Evolutionary conservation across 768 basidiomycete species (phyloP).

Genomic region (Podaxis pistillaris): DNA sequence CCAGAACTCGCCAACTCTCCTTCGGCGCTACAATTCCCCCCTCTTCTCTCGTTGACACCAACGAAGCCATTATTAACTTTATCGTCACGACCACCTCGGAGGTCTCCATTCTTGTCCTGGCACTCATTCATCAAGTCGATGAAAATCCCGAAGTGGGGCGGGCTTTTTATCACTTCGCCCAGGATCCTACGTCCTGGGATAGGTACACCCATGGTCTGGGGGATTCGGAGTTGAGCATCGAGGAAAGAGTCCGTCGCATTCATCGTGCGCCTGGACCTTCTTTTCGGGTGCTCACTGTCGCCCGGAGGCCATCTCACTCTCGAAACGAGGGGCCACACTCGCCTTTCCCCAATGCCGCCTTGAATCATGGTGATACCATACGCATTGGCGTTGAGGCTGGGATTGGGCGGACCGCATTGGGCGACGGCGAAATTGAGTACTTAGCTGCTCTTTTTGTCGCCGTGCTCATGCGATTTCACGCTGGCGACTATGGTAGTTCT

Average conservation of each 20-base stretch:
- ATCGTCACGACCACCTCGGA: neutral
- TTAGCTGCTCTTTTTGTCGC: neutral
- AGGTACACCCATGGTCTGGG: neutral
- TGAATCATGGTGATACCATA: neutral
- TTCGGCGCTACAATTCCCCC: neutral
- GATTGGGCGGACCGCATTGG: neutral
- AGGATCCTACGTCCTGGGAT: neutral
- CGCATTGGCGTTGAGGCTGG: neutral
- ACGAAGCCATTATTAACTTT: neutral
- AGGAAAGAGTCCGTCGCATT: neutral
- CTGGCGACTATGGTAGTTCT: neutral
- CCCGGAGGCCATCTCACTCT: neutral
- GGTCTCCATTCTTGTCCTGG: neutral
- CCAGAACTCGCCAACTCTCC: neutral
- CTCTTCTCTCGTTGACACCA: neutral
- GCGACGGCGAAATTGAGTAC: neutral
- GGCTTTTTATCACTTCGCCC: neutral
- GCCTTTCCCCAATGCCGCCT: neutral
- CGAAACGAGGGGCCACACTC: neutral
- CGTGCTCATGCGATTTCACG: neutral
- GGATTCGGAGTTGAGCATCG: neutral
- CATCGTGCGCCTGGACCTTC: neutral
- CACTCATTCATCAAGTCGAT: neutral
- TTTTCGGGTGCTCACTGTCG: neutral
- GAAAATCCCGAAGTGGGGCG: neutral